phyloP scores from a whole-genome alignment of 768 basidiomycete species.

The Agaricus subrufescens region DNA sequence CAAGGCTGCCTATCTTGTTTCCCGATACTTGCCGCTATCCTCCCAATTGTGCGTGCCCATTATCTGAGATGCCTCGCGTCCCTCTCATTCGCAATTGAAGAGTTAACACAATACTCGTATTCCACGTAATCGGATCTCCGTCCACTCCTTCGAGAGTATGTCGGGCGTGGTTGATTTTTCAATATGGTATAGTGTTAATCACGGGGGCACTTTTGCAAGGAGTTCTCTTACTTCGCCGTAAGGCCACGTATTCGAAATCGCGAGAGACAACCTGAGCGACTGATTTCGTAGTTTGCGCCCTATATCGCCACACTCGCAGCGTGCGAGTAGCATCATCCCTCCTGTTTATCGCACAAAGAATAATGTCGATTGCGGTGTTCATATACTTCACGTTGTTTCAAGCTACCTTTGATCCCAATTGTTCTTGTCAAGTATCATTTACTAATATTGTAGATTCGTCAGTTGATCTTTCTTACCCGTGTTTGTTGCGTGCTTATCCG shows the following conservation, averaged over 20 bases:
- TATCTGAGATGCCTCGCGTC: no score
- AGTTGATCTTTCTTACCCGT: not conserved
- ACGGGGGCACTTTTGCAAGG: not conserved
- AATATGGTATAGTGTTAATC: not conserved
- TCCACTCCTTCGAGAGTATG: not conserved
- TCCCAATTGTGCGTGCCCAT: not conserved
- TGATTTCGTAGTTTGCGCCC: not conserved
- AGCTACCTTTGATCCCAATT: not conserved
- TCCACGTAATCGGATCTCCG: not conserved
- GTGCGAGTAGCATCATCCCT: not conserved
- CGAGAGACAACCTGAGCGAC: not conserved
- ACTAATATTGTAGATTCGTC: not conserved
- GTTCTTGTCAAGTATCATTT: not conserved
- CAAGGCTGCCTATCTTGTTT: not conserved
- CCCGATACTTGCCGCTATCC: not conserved
- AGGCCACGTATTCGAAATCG: not conserved
- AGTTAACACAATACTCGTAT: not conserved
- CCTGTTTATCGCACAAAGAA: not conserved
- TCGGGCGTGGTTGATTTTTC: not conserved
- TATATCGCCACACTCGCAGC: not conserved
- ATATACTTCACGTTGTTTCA: not conserved
- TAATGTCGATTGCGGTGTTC: not conserved
- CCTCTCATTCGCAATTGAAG: not conserved
- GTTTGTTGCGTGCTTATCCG: not conserved
- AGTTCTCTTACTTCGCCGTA: not conserved